A percentile compares a stretch with the other conserved stretches of the same genome.
Conservation (phyloP, 2,329 filamentous ascomycete species). For the Fusarium sp. region DNA sequence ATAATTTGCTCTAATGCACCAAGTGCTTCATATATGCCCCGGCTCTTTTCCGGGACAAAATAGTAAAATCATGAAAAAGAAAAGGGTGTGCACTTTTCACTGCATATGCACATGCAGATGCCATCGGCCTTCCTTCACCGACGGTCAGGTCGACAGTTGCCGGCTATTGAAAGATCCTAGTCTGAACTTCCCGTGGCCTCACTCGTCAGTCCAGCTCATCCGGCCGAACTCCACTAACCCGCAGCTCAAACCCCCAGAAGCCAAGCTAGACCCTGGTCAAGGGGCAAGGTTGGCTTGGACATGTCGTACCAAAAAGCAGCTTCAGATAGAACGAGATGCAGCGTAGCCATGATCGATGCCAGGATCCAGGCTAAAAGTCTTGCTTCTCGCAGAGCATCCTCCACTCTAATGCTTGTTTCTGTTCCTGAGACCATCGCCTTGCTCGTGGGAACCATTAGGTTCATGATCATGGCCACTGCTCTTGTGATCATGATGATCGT, state of each 20-base stretch:
- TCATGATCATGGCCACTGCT: slow-evolving; percentile 40
- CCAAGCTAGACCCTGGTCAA: slow-evolving; percentile 22
- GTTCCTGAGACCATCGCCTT: slow-evolving; percentile 43
- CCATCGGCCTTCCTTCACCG: slow-evolving; percentile 6
- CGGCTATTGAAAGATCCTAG: slow-evolving; percentile 11
- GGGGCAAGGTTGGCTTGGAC: slow-evolving; percentile 11
- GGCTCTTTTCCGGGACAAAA: background rate
- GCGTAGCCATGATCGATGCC: slow-evolving; percentile 12
- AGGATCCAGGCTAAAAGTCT: slow-evolving; percentile 7
- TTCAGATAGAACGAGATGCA: slow-evolving; percentile 1
- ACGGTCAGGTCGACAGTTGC: slow-evolving; percentile 16
- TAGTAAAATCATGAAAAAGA: background rate
- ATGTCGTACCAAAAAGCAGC: background rate
- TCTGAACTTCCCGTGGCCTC: background rate
- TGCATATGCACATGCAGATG: slow-evolving; percentile 8
- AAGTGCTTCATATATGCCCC: slow-evolving; percentile 9
- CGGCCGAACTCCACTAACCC: slow-evolving; percentile 23
- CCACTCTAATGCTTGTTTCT: slow-evolving; percentile 49
- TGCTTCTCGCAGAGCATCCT: slow-evolving; percentile 6
- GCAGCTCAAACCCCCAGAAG: slow-evolving; percentile 16
- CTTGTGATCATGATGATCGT: slow-evolving; percentile 53
- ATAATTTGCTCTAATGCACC: slow-evolving; percentile 25
- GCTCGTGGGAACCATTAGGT: slow-evolving; percentile 35
- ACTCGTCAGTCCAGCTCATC: slow-evolving; percentile 26
- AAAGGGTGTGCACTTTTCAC: slow-evolving; percentile 3